Evolutionary conservation across 345 rosid genomes (phyloP), one percentile per base, ranked within the genome.

Genomic region (Linum tenue): DNA sequence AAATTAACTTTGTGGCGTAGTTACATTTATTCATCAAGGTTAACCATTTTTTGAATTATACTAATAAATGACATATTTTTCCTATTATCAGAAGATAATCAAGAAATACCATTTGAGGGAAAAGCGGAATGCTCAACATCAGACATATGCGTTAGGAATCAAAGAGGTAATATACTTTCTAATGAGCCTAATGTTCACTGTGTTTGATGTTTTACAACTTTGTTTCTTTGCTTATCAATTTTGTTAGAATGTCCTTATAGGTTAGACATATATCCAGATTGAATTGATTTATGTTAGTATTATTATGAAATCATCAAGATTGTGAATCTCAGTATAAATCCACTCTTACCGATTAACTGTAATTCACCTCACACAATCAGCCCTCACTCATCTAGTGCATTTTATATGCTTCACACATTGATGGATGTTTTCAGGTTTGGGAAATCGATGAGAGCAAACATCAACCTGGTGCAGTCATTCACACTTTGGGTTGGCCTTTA

Each of bases 401-500:
- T n/a, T 64, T 57, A 16, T 31, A 56, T 16, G 31, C 1, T 51
- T 64, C 31, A 22, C 31, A 22, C 7, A 44, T 69, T 75, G 10
- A n/a, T 67, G 69, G 67, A 56, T 64, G 66, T 71, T 65, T 62
- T 37, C 79, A 92, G 98, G 96, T 92, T 37, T 90, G 98, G 98
- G 97, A 92, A 79, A 77, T 92, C 71, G 91, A 90, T 74, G 94
- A 85, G 77, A 65, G 78, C 65, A 92, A 86, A 73, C 97, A 92
- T 77, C 76, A 80, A 58, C 94, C 98, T 31, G 98, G 97, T 66
- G 77, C 78, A 73, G 84, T 90, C 68, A 66, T 92, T 74, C 98
- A 92, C 75, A 85, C 96, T 5, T 62, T 92, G 75, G 98, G 96
- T 64, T 92, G 97, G 96, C 97, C 98, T n/a, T 76, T 92, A 77